Evolutionary conservation across 371 early-diverging fungal species (phyloP).

Genomic region (Mucor saturninus): DNA sequence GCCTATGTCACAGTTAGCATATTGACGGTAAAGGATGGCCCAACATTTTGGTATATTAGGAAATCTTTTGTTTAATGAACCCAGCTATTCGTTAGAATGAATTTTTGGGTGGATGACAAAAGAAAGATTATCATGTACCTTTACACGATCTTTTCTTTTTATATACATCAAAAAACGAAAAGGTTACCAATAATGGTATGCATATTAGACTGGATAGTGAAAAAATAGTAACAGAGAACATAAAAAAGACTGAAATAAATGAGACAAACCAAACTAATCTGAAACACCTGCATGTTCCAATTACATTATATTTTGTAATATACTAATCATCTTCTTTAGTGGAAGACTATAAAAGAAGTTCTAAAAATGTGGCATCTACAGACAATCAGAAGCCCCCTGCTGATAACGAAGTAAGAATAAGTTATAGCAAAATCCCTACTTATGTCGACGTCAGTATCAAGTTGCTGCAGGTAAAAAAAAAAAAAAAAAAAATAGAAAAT

Average conservation of each 20-base stretch:
- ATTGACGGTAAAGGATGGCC: conserved; percentile 53
- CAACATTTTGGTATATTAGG: conserved; percentile 21
- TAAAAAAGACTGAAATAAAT: background rate
- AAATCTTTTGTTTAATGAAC: conserved; percentile 29
- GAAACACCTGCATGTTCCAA: background rate
- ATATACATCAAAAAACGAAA: background rate
- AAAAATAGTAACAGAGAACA: conserved; percentile 11
- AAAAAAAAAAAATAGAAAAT: background rate
- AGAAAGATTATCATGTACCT: conserved; percentile 17
- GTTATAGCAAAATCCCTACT: conserved; percentile 36
- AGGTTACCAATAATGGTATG: background rate
- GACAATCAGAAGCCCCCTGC: conserved; percentile 34
- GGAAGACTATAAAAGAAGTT: conserved; percentile 46
- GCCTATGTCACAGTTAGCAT: conserved; percentile 28
- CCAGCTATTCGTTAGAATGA: conserved; percentile 15
- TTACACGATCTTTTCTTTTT: background rate
- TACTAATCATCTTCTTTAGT: conserved; percentile 24
- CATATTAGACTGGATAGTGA: conserved; percentile 1
- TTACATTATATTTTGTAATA: background rate
- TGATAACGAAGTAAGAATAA: conserved; percentile 51
- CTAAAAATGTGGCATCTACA: conserved; percentile 19
- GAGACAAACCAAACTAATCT: conserved; percentile 7
- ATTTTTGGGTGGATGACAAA: conserved; percentile 32
- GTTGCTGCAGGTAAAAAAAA: conserved; percentile 35
- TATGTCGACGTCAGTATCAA: conserved; percentile 45